These are phyloP conservation scores for Botrytis pseudocinerea DNA, from an alignment of 2,329 filamentous ascomycete genomes.

Conservation along the genomic window DNA sequence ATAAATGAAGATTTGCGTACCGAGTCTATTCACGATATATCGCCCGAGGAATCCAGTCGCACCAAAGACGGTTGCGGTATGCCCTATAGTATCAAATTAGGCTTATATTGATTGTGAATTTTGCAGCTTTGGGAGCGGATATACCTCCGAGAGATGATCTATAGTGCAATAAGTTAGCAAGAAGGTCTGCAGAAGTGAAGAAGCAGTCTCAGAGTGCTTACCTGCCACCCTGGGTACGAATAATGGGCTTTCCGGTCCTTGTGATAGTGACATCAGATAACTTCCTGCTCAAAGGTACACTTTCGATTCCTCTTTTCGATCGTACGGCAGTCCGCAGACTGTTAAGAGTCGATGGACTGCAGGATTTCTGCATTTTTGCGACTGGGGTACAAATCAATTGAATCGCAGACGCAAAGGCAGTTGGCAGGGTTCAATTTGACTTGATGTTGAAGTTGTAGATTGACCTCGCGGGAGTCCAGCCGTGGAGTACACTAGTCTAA, in stretches of 20 bases:
- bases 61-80: conserved; percentile 97
- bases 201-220: conserved; percentile 48
- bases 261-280: conserved; percentile 89
- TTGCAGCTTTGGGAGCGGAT: conserved; percentile 24
- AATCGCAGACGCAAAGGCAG: conserved; percentile 22
- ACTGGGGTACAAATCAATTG: conserved; percentile 34
- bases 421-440: conserved; percentile 25
- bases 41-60: conserved; percentile 93
- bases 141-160: conserved; percentile 87
- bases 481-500: conserved; percentile 16
- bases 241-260: conserved; percentile 91
- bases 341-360: conserved; percentile 51
- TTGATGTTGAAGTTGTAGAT: conserved; percentile 26
- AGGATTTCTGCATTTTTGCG: conserved; percentile 44
- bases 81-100: conserved; percentile 56
- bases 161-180: conserved; percentile 38
- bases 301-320: conserved; percentile 45
- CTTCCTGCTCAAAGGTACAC: conserved; percentile 51
- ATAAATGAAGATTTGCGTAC: conserved; percentile 47
- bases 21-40: conserved; percentile 95
- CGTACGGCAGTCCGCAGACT: conserved; percentile 58
- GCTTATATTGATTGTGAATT: conserved; percentile 22
- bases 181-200: conserved; percentile 25
- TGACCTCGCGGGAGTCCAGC: conserved; percentile 23
- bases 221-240: conserved; percentile 88